Conservation (phyloP, 139 green algal species). For the Medakamo hakoo region DNA sequence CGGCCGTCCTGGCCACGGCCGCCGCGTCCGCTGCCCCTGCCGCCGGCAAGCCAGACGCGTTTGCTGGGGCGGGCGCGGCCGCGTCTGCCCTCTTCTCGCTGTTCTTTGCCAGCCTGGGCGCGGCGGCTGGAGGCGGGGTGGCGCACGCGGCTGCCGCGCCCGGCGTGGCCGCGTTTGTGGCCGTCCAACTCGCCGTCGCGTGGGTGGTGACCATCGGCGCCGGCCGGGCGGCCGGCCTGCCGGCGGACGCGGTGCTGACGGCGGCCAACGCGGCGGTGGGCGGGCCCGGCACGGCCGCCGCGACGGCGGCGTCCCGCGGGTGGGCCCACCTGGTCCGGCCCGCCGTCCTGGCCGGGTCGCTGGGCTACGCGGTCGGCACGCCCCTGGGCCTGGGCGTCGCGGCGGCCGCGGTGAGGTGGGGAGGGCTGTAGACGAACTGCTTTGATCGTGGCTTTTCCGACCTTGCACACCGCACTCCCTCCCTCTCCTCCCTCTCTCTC, state of each 20-base stretch:
- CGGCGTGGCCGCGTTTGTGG: conserved; percentile 28
- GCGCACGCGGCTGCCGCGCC: conserved; percentile 16
- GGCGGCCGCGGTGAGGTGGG: no score
- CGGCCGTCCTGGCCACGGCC: conserved; percentile 16
- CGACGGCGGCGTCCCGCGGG: conserved; percentile 37
- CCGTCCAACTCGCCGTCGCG: conserved; percentile 27
- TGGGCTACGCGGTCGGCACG: conserved; percentile 44
- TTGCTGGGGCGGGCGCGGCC: conserved; percentile 22
- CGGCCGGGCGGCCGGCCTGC: conserved; percentile 22
- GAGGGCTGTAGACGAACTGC: no score
- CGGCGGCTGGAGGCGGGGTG: conserved; percentile 26
- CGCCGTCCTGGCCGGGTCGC: conserved; percentile 33
- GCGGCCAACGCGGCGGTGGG: conserved; percentile 60
- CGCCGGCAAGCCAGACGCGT: conserved; percentile 4
- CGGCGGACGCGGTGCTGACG: conserved; percentile 29
- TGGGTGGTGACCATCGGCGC: conserved; percentile 13
- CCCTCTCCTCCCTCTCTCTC: no score
- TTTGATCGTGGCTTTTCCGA: no score
- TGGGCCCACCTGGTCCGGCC: conserved; percentile 56
- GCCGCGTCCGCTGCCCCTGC: conserved; percentile 3
- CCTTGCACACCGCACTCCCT: no score
- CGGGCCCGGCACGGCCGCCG: conserved; percentile 55
- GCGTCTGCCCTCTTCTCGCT: conserved; percentile 42
- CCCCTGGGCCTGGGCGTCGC: conserved; percentile 17
- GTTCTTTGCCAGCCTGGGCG: conserved; percentile 71